phyloP scores from a whole-genome alignment of 1,139 yeast species.

The Geotrichum siamense region DNA sequence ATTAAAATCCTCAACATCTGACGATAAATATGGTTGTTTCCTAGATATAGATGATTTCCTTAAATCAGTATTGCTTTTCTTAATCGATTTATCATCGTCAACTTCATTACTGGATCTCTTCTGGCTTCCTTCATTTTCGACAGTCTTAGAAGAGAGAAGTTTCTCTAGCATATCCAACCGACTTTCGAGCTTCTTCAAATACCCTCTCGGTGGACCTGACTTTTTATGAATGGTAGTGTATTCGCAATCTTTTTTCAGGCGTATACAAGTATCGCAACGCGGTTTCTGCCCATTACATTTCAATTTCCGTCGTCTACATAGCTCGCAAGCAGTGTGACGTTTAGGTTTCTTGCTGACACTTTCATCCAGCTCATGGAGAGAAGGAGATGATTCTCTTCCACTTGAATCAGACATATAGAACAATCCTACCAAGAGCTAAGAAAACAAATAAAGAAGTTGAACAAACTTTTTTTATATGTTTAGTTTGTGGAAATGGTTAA shows the following conservation, averaged over 20 bases:
- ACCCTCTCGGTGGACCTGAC: conserved; percentile 34
- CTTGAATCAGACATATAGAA: conserved; percentile 7
- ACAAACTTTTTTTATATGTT: no score
- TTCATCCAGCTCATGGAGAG: not conserved
- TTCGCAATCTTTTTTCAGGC: conserved; percentile 27
- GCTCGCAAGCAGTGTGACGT: conserved; percentile 31
- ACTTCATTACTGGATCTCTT: not conserved
- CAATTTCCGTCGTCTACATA: conserved; percentile 32
- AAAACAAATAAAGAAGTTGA: no score
- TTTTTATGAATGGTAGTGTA: conserved; percentile 28
- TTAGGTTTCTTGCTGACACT: conserved; percentile 8
- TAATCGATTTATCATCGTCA: not conserved
- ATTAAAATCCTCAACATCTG: not conserved
- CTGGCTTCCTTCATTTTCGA: not conserved
- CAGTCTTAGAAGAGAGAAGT: conserved; percentile 9
- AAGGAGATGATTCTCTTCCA: not conserved
- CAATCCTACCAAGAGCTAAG: no score
- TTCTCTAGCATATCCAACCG: conserved; percentile 27
- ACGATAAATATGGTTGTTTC: not conserved
- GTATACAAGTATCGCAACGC: conserved; percentile 28
- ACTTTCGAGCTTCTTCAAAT: conserved; percentile 29
- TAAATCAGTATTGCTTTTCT: not conserved
- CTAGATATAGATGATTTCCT: not conserved
- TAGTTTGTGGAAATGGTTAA: no score
- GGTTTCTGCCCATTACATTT: conserved; percentile 33